Evolutionary conservation across 2,329 filamentous ascomycete species (phyloP).

Genomic region (Macroventuria anomochaeta): DNA sequence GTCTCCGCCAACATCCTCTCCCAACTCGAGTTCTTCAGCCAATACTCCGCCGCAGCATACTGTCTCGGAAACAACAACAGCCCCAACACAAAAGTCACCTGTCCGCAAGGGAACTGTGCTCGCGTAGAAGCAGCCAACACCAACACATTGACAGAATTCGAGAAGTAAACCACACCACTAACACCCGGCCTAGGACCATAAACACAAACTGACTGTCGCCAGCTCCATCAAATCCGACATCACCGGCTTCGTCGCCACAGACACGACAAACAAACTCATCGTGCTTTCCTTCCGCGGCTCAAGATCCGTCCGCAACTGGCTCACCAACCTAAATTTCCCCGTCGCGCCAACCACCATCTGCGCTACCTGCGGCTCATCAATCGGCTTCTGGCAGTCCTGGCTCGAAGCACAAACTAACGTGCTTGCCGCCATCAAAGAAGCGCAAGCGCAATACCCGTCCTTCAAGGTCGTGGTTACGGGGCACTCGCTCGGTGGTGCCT

Average conservation of each 20-base stretch:
- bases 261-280: constrained; percentile 59
- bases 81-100: constrained; percentile 53
- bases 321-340: constrained; percentile 61
- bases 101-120: constrained; percentile 56
- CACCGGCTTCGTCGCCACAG: constrained; percentile 56
- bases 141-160: constrained; percentile 56
- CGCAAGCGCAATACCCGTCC: constrained; percentile 55
- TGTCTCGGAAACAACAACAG: constrained; percentile 58
- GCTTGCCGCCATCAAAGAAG: constrained; percentile 54
- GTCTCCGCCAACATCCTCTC: constrained; percentile 51
- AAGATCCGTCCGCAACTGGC: constrained; percentile 65
- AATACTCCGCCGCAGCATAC: constrained; percentile 62
- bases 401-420: constrained; percentile 57
- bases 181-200: background rate
- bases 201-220: background rate
- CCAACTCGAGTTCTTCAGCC: constrained; percentile 56
- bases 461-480: constrained; percentile 67
- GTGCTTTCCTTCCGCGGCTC: constrained; percentile 68
- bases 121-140: constrained; percentile 56
- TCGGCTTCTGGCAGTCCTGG: constrained; percentile 68
- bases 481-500: constrained; percentile 71
- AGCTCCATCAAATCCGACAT: constrained; percentile 50
- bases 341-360: constrained; percentile 52
- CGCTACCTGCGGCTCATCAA: constrained; percentile 59
- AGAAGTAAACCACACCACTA: constrained; percentile 50